Conservation (phyloP, 2,329 filamentous ascomycete species). For the Aquanectria penicillioides region DNA sequence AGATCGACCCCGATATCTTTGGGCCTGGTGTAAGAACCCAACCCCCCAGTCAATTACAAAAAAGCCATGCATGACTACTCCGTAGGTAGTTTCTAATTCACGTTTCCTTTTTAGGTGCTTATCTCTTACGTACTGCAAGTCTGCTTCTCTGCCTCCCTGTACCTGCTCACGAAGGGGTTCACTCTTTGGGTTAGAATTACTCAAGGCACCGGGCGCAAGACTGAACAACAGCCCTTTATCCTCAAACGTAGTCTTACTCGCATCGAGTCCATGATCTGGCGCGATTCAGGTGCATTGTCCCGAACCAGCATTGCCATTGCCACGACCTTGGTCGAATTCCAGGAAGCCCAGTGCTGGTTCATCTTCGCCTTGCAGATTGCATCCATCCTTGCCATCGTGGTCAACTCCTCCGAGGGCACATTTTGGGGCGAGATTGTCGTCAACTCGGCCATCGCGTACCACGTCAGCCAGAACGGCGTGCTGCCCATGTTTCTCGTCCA, state of each 20-base stretch:
- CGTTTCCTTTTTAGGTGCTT: slow-evolving; percentile 42
- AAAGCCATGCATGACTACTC: not conserved
- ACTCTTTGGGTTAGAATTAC: slow-evolving; percentile 48
- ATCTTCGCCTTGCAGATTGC: slow-evolving; percentile 53
- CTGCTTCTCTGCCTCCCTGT: slow-evolving; percentile 47
- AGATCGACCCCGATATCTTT: slow-evolving; percentile 53
- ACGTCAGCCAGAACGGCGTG: slow-evolving; percentile 50
- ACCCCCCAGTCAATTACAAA: not conserved
- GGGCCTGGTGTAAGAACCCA: slow-evolving; percentile 47
- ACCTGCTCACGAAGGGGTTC: slow-evolving; percentile 48
- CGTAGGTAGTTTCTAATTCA: slow-evolving; percentile 17
- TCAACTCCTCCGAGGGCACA: slow-evolving; percentile 52
- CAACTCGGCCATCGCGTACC: slow-evolving; percentile 50
- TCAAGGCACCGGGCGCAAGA: slow-evolving; percentile 38
- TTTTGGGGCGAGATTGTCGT: slow-evolving; percentile 53
- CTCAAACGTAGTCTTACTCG: slow-evolving; percentile 47
- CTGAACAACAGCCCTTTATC: slow-evolving; percentile 30
- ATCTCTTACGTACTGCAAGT: slow-evolving; percentile 53
- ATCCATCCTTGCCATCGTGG: slow-evolving; percentile 52
- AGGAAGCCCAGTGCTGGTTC: slow-evolving; percentile 53
- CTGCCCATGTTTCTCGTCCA: slow-evolving; percentile 51
- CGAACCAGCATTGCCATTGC: slow-evolving; percentile 52
- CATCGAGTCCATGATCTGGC: slow-evolving; percentile 50
- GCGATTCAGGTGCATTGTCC: slow-evolving; percentile 48
- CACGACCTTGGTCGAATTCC: slow-evolving; percentile 53